Base-by-base conservation (phyloP, 164 flowering plant species). In the Protea cynaroides region DNA sequence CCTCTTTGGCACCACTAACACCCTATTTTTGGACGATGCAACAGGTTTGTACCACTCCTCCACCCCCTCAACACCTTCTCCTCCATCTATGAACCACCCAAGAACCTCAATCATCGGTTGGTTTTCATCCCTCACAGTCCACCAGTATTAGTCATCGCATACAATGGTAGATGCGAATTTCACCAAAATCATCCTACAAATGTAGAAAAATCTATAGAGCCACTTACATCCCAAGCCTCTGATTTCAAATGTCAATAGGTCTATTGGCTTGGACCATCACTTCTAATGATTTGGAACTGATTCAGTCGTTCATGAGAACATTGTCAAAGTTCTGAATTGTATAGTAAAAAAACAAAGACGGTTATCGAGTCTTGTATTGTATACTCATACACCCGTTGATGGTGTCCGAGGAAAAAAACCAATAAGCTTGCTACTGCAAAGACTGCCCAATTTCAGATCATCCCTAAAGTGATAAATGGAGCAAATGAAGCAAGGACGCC, bases 61-160 rank as follows among this genome's bases (percentile, higher is more conserved):
- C 57, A 68, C 78, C 46, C 72, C 58, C 24, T 34, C 79, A 18
- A 56, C 68, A 0, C 21, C 36, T 43, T 66, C 74, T 1, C 66
- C 62, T 55, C 68, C 82, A 13, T 50, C 71, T 54, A 63, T 74
- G 36, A 73, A 71, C 74, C 84, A 71, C 72, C 84, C 86, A 25
- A 72, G 96, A 65, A 66, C 84, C 43, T 69, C 86, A 4, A 79
- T 92, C 44, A 82, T 92, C 75, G 82, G 82, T 66, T 92, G 98
- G 98, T 88, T 90, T 77, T 69, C 85, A 24, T 81, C 96, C n/a
- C 91, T 92, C 68, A 55, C 84, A 8, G 61, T 79, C 49, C 85
- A 83, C 56, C 95, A 85, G 37, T 91, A 94, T 46, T 89, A 72
- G 29, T 70, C 96, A 15, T 68, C 81, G 29, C 85, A 90, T 67